A percentile compares a stretch with the other conserved stretches of the same genome.
Conservation (phyloP, 208 protist genomes). For the Herpetomonas tarakana region DNA sequence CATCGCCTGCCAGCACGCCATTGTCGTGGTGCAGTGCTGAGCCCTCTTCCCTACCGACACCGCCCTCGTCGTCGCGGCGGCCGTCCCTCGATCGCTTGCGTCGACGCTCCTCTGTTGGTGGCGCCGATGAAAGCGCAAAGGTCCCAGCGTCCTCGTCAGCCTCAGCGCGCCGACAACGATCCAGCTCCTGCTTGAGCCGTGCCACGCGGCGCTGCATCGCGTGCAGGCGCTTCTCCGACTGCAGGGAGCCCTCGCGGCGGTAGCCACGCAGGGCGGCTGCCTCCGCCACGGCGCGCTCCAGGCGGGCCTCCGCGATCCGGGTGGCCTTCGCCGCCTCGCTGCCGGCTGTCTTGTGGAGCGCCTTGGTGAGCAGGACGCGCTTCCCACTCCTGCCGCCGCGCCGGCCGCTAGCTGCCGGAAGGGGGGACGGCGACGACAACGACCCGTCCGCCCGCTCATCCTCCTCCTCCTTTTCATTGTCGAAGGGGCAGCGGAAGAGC, state of each 20-base stretch:
- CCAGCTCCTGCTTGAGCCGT: neutral
- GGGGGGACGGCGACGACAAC: neutral
- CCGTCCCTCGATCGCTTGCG: neutral
- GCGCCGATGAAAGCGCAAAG: slow-evolving; percentile 1
- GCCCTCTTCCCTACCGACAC: no score
- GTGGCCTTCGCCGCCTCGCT: neutral
- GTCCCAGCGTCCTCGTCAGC: neutral
- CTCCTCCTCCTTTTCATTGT: neutral
- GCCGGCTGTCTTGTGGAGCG: neutral
- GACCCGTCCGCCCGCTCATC: neutral
- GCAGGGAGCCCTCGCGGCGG: neutral
- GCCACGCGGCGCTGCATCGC: neutral
- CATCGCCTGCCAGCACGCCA: slow-evolving; percentile 3
- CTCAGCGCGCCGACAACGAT: neutral
- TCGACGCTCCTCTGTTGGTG: neutral
- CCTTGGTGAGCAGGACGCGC: neutral
- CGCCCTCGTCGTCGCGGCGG: neutral
- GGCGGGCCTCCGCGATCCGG: neutral
- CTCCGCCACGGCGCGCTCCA: slow-evolving; percentile 3
- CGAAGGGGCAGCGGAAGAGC: slow-evolving; percentile 23
- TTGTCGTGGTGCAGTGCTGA: neutral
- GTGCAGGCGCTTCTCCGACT: neutral
- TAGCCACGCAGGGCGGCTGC: neutral
- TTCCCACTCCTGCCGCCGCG: neutral
- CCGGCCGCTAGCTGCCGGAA: neutral